Evolutionary conservation across 225 moss, liverwort and hornwort species (phyloP).

Genomic region (Thuidium tamariscinum): DNA sequence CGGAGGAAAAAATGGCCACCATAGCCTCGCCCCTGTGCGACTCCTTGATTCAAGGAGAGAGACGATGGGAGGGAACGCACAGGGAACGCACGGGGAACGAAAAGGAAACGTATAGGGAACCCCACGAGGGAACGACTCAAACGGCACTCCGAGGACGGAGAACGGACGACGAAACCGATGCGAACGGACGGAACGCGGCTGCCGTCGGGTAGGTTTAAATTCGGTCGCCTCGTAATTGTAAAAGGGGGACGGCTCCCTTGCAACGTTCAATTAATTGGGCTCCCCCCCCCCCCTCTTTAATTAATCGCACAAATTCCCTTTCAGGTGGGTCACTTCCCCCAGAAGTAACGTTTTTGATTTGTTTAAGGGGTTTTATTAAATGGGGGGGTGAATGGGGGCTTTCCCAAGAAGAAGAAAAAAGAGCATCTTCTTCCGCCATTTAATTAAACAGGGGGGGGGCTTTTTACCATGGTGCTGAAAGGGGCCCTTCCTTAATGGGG

Average conservation of each 20-base stretch:
- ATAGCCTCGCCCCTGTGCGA: neutral
- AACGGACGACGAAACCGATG: neutral
- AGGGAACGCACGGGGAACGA: neutral
- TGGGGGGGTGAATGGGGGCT: neutral
- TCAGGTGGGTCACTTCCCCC: neutral
- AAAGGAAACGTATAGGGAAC: neutral
- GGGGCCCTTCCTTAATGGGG: neutral
- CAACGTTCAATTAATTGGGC: slow-evolving; percentile 4
- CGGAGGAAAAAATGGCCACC: neutral
- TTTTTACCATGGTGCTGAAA: neutral
- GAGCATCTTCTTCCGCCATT: slow-evolving; percentile 8
- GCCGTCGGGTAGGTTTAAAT: slow-evolving; percentile 6
- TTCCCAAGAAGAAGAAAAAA: neutral
- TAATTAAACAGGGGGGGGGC: neutral
- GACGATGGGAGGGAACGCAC: slow-evolving; percentile 15
- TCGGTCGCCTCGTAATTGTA: neutral
- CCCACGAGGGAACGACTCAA: neutral
- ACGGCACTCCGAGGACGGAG: slow-evolving; percentile 6
- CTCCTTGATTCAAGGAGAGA: slow-evolving; percentile 49
- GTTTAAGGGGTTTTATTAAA: neutral
- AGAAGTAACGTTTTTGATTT: neutral
- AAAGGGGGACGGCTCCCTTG: neutral
- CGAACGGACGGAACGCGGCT: neutral
- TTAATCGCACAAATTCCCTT: slow-evolving; percentile 9
- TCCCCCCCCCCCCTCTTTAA: neutral